phyloP scores from a whole-genome alignment of 2,329 filamentous ascomycete species.

The Coniella vitis region DNA sequence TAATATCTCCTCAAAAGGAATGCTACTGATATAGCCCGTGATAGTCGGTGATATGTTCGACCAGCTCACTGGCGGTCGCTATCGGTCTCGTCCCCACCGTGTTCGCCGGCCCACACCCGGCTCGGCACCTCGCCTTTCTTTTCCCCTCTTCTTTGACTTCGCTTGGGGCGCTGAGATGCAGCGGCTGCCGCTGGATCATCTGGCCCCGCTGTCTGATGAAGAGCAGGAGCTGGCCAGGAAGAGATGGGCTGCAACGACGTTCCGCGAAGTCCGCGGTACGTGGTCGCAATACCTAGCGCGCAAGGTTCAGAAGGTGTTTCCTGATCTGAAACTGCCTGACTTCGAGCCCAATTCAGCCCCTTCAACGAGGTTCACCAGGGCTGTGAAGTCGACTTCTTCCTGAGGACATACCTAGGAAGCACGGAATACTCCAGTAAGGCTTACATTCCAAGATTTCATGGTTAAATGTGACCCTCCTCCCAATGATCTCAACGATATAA shows the following conservation, averaged over 20 bases:
- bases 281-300: not conserved
- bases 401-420: no score
- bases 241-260: not conserved
- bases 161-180: not conserved
- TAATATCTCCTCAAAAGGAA: not conserved
- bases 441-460: no score
- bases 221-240: not conserved
- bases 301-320: constrained; percentile 3
- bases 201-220: not conserved
- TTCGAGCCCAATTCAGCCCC: not conserved
- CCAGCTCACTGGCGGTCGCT: not conserved
- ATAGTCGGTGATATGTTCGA: constrained; percentile 2
- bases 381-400: not conserved
- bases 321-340: not conserved
- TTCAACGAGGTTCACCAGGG: not conserved
- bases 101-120: not conserved
- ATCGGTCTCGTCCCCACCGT: not conserved
- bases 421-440: no score
- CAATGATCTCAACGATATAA: no score
- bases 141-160: not conserved
- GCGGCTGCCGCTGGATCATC: not conserved
- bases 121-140: not conserved
- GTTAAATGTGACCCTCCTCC: no score
- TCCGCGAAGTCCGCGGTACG: not conserved
- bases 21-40: not conserved